phyloP scores from a whole-genome alignment of 352 stramenopile species.

The Globisporangium solare region DNA sequence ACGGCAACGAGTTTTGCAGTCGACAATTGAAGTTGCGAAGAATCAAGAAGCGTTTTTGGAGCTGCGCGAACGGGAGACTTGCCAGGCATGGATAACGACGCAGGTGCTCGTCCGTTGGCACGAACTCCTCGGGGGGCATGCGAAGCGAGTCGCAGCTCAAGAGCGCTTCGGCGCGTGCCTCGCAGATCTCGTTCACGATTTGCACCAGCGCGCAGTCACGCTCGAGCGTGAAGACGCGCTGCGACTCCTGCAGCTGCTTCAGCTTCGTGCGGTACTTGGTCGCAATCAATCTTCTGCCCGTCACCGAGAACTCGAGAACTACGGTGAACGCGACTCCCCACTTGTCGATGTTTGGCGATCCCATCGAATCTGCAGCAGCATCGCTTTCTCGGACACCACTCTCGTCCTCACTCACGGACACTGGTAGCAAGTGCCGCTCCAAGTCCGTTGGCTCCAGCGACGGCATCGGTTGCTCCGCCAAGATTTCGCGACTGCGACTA shows the following conservation, averaged over 20 bases:
- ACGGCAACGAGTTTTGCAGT: conserved; percentile 79
- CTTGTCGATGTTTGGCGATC: conserved; percentile 42
- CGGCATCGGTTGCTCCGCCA: conserved; percentile 18
- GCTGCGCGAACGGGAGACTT: conserved; percentile 37
- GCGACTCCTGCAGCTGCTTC: conserved; percentile 53
- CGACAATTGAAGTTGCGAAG: conserved; percentile 86
- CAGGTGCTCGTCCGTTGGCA: conserved; percentile 60
- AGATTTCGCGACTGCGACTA: conserved; percentile 39
- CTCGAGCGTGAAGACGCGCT: conserved; percentile 56
- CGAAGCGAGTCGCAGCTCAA: conserved; percentile 80
- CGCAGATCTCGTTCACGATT: conserved; percentile 83
- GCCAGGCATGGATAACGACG: conserved; percentile 41
- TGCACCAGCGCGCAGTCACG: conserved; percentile 74
- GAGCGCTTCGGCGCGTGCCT: conserved; percentile 65
- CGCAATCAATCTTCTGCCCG: conserved; percentile 62
- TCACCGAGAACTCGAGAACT: conserved; percentile 81
- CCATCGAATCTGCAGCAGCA: conserved; percentile 7
- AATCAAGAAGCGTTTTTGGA: conserved; percentile 82
- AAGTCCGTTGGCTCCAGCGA: neutral
- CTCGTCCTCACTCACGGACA: conserved; percentile 11
- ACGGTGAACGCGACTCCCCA: conserved; percentile 86
- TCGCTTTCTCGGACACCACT: neutral
- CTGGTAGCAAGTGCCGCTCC: neutral
- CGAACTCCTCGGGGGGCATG: conserved; percentile 79
- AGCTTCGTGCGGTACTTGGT: conserved; percentile 68